Evolutionary conservation across 116 monocot genomes (phyloP).

Genomic region (Posidonia oceanica): DNA sequence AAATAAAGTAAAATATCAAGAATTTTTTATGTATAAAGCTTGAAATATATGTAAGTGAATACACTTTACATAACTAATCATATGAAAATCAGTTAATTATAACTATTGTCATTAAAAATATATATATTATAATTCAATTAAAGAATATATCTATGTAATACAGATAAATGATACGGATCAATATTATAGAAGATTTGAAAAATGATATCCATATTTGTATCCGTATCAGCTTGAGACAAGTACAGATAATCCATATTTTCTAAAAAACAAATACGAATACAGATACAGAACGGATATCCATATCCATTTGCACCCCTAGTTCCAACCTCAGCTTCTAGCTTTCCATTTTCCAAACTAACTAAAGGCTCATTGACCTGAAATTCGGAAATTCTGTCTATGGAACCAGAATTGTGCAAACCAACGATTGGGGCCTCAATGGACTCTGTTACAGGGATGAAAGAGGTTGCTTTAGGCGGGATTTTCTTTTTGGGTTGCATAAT

Average conservation of each 20-base stretch:
- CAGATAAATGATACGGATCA: no score
- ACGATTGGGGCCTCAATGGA: background rate
- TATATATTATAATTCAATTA: no score
- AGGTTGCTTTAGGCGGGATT: background rate
- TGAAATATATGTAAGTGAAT: no score
- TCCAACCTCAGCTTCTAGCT: background rate
- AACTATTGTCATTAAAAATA: no score
- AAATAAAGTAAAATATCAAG: no score
- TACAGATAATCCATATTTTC: background rate
- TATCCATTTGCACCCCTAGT: background rate
- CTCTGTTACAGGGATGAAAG: background rate
- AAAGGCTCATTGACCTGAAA: background rate
- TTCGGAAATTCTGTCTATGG: background rate
- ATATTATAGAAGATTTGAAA: no score
- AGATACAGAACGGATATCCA: no score
- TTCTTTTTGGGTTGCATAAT: constrained; percentile 4
- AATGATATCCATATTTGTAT: no score
- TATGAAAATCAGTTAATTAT: no score
- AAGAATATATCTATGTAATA: no score
- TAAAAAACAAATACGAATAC: background rate
- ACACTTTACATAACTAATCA: no score
- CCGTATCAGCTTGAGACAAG: background rate
- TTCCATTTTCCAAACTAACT: background rate
- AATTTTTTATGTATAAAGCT: no score
- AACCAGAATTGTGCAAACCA: background rate